These are phyloP conservation scores for Letharia lupina DNA, from an alignment of 495 filamentous ascomycete species.

Conservation along the genomic window DNA sequence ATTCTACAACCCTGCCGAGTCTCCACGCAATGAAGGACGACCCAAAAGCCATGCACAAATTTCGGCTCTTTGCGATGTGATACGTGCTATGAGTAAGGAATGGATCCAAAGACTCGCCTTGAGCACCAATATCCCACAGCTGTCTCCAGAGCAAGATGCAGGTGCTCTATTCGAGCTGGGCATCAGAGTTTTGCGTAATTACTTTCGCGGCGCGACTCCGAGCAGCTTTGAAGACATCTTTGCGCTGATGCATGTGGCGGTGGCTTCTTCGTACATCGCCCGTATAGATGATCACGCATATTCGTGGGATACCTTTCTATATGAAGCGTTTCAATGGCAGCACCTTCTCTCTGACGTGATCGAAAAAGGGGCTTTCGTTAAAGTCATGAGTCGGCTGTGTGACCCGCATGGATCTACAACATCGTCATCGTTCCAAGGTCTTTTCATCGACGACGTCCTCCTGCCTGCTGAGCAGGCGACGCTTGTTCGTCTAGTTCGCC, in stretches of 20 bases:
- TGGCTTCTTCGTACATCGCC: background rate
- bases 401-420: background rate
- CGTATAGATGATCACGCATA: background rate
- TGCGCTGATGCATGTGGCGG: constrained; percentile 8
- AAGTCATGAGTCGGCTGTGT: background rate
- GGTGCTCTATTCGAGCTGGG: background rate
- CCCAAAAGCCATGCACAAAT: background rate
- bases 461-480: background rate
- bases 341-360: background rate
- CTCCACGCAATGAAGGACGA: too few species aligned
- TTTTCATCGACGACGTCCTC: background rate
- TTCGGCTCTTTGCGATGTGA: background rate
- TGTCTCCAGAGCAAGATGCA: background rate
- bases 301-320: constrained; percentile 1
- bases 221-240: constrained; percentile 7
- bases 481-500: background rate
- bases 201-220: background rate
- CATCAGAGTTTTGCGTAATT: background rate
- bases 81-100: background rate
- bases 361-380: background rate
- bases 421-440: background rate
- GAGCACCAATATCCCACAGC: background rate
- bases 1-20: too few species aligned
- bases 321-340: background rate
- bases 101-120: background rate